Conservation (phyloP, 371 early-diverging fungal species). For the Mortierella sp. region DNA sequence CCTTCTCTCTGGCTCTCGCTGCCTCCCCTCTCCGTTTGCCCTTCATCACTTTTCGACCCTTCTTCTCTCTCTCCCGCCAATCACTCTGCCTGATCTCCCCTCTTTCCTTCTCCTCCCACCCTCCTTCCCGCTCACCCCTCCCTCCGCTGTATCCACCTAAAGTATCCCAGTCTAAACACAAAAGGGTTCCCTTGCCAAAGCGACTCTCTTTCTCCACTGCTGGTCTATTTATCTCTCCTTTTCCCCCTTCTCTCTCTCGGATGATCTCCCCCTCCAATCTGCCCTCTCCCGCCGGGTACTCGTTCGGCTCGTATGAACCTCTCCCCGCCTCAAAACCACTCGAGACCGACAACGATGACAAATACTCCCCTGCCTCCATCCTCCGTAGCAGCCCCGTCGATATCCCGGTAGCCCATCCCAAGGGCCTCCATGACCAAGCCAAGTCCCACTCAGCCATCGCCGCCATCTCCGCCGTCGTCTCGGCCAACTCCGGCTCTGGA, state of each 20-base stretch:
- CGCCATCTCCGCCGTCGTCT: background rate
- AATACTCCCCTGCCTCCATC: background rate
- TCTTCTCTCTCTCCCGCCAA: background rate
- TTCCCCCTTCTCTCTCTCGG: conserved; percentile 2
- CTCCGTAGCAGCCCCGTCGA: background rate
- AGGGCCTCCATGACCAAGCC: background rate
- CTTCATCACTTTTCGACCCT: no score
- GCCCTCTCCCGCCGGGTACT: conserved; percentile 50
- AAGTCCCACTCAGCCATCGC: background rate
- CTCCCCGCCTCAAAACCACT: background rate
- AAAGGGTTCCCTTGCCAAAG: no score
- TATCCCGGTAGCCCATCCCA: background rate
- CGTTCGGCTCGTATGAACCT: conserved; percentile 44
- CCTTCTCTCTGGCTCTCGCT: no score
- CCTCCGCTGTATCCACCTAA: no score
- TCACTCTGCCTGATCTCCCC: no score
- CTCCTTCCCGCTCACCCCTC: no score
- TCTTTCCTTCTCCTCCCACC: no score
- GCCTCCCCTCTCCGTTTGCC: no score
- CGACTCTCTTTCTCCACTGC: background rate
- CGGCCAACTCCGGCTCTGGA: no score
- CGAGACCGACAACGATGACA: conserved; percentile 5
- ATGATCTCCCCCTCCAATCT: conserved; percentile 49
- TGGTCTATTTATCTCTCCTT: background rate
- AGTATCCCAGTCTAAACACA: no score